Base-by-base conservation (phyloP, 2,329 filamentous ascomycete genomes). In the Neurospora sp. region DNA sequence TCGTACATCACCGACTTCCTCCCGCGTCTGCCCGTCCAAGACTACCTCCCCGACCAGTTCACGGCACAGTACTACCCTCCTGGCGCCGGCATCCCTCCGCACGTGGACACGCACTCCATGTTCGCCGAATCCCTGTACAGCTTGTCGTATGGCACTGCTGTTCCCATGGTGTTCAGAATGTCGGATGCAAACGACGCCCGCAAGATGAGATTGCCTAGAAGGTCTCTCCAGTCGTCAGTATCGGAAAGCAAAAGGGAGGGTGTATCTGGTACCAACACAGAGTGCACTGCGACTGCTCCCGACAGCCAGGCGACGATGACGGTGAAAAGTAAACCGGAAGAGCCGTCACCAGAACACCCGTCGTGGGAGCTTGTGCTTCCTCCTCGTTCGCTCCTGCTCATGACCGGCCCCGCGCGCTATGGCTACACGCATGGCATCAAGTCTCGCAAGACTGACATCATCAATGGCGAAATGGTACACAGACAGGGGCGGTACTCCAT, bases 41-140 rank as follows among this genome's bases (percentile, higher is more conserved):
- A 72, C 1, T 79, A 69, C 23, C 67, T 72, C 2, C 75, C 75
- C 8, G 75, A 76, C 67, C 87, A 88, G 75, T 85, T 88, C 73
- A 88, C 86, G 72, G 78, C 88, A 17, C 86, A 88, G 77, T 83
- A 87, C 75, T 89, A 89, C 74, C 84, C 87, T 0, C 86, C 86
- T 0, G 87, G 87, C 6, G 80, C 83, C 0, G 87, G 87, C 1
- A 89, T 89, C 73, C 87, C 87, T 10, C 87, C 87, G 0, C 87
- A 89, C 73, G 86, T 86, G 68, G 87, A 89, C 77, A 87, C 86
- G 3, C 87, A 88, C 76, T 80, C 78, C 67, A 77, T 81, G 8
- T 85, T 79, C 39, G 82, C 81, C 69, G 81, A 83, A 73, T 72
- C 74, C 12, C 78, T 84, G 2, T 84, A 84, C 69, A 77, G 81